phyloP scores from a whole-genome alignment of 768 basidiomycete genomes.

The Trametes cinnabarina region DNA sequence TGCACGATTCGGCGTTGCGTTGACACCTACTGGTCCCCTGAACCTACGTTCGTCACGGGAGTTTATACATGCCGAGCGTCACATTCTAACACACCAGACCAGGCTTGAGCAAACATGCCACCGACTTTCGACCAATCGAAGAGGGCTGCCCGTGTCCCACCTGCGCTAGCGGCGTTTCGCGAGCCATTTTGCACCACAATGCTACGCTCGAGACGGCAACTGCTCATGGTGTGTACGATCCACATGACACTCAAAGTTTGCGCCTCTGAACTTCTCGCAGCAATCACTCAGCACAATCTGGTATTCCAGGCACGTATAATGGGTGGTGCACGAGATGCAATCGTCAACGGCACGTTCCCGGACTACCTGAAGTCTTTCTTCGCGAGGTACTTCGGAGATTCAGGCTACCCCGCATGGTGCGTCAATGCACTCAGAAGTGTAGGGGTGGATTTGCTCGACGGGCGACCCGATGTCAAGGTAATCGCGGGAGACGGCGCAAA shows the following conservation, averaged over 20 bases:
- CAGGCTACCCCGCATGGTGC: slow-evolving; percentile 87
- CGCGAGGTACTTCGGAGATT: slow-evolving; percentile 67
- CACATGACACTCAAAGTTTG: slow-evolving; percentile 10
- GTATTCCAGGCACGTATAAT: slow-evolving; percentile 85
- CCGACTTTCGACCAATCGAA: slow-evolving; percentile 73
- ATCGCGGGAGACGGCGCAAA: slow-evolving; percentile 64
- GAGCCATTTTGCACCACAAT: slow-evolving; percentile 74
- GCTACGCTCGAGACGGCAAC: slow-evolving; percentile 78
- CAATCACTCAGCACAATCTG: slow-evolving; percentile 79
- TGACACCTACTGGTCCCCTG: slow-evolving; percentile 78
- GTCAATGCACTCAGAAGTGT: slow-evolving; percentile 81
- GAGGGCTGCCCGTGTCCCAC: slow-evolving; percentile 83
- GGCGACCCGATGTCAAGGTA: slow-evolving; percentile 43
- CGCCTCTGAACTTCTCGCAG: slow-evolving; percentile 37
- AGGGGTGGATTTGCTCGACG: slow-evolving; percentile 76
- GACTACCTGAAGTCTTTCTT: slow-evolving; percentile 77
- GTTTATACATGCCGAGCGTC: slow-evolving; percentile 35
- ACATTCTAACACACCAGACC: not conserved
- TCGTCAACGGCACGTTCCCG: slow-evolving; percentile 75
- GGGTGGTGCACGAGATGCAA: slow-evolving; percentile 82
- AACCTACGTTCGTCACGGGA: slow-evolving; percentile 80
- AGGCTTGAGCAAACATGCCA: slow-evolving; percentile 71
- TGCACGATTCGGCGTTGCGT: slow-evolving; percentile 85
- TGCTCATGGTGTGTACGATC: slow-evolving; percentile 63
- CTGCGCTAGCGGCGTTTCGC: slow-evolving; percentile 61